phyloP scores from a whole-genome alignment of 2,329 filamentous ascomycete genomes.

The Aspergillus sp. region DNA sequence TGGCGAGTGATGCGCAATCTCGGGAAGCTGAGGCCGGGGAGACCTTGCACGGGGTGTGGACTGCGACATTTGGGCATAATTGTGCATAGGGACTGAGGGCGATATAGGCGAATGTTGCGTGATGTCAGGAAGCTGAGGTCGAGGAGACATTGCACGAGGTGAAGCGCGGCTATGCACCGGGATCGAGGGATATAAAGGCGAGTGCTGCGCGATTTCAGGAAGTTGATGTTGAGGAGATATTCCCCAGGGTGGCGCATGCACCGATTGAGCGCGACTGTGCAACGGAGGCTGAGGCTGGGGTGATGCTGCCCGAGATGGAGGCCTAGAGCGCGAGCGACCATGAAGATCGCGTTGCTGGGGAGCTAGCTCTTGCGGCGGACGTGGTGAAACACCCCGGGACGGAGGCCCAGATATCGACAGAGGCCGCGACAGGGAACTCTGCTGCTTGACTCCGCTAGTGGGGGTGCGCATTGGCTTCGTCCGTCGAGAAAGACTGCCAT shows the following conservation, averaged over 20 bases:
- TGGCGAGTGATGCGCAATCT: constrained; percentile 12
- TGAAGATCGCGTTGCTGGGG: constrained; percentile 11
- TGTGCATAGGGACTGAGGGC: background rate
- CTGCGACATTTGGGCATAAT: constrained; percentile 8
- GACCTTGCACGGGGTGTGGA: constrained; percentile 3
- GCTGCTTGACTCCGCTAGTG: constrained; percentile 39
- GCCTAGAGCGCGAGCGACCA: constrained; percentile 12
- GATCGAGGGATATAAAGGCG: constrained; percentile 12
- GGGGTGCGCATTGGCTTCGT: constrained; percentile 37
- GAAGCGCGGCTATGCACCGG: constrained; percentile 19
- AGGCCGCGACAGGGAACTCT: constrained; percentile 35
- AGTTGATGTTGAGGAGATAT: constrained; percentile 3
- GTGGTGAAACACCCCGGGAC: constrained; percentile 29
- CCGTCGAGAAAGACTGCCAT: constrained; percentile 32
- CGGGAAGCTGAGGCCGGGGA: constrained; percentile 1
- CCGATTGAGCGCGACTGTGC: constrained; percentile 2
- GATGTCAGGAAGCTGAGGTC: constrained; percentile 8
- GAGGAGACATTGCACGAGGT: constrained; percentile 16
- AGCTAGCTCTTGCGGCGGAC: constrained; percentile 17
- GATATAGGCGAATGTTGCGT: constrained; percentile 6
- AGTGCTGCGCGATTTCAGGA: background rate
- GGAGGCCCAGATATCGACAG: constrained; percentile 33
- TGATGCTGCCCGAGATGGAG: constrained; percentile 19
- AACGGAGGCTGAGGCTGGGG: background rate
- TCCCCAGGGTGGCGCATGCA: constrained; percentile 1